Conservation (phyloP, 768 basidiomycete species). For the Russula compacta region DNA sequence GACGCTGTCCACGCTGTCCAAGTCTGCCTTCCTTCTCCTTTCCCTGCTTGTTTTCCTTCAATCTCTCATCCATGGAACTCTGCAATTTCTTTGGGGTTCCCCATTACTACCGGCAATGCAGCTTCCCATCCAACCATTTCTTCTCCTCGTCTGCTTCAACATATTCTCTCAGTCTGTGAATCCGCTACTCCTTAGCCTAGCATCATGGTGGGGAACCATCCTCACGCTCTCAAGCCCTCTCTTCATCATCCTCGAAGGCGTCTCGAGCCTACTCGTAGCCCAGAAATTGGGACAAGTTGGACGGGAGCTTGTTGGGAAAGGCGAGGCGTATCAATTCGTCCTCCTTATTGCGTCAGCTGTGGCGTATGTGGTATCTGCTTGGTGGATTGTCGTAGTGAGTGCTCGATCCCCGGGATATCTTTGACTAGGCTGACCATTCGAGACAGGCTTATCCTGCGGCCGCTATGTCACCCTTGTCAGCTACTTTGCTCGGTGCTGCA, state of each 20-base stretch:
- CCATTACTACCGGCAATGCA: constrained; percentile 67
- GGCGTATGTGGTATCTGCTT: constrained; percentile 73
- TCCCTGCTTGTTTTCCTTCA: constrained; percentile 70
- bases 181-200: constrained; percentile 46
- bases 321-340: constrained; percentile 69
- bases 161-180: constrained; percentile 59
- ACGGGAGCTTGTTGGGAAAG: constrained; percentile 59
- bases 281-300: constrained; percentile 76
- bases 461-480: constrained; percentile 76
- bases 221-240: constrained; percentile 65
- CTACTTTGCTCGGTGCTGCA: constrained; percentile 81
- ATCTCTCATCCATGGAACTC: constrained; percentile 74
- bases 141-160: constrained; percentile 82
- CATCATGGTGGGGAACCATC: constrained; percentile 63
- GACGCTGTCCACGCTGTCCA: constrained; percentile 75
- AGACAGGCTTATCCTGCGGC: constrained; percentile 71
- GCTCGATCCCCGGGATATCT: not conserved
- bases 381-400: constrained; percentile 79
- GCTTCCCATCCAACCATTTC: constrained; percentile 79
- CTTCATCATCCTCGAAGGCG: constrained; percentile 75
- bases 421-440: not conserved
- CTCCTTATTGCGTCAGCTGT: constrained; percentile 68
- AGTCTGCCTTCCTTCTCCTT: constrained; percentile 68
- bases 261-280: constrained; percentile 74
- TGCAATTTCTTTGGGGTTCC: constrained; percentile 63